Conservation (phyloP, 352 stramenopile genomes). For the Pythium volutum region DNA sequence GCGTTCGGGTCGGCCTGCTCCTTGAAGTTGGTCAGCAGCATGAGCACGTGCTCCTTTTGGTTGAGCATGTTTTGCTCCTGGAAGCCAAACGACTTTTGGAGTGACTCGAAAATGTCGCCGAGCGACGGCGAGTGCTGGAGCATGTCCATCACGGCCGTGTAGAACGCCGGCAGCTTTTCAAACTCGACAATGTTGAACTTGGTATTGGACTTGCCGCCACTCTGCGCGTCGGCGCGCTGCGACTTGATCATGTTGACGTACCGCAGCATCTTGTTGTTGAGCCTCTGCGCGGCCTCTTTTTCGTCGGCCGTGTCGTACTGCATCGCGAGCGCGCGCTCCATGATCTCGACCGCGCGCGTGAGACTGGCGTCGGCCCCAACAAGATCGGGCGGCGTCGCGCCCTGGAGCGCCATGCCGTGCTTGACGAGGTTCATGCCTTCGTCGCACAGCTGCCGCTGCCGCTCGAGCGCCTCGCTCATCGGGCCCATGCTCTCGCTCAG, state of each 20-base stretch:
- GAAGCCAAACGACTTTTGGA: conserved; percentile 92
- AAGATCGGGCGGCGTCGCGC: conserved; percentile 23
- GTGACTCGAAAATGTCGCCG: conserved; percentile 65
- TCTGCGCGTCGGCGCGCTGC: conserved; percentile 27
- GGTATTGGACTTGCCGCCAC: conserved; percentile 17
- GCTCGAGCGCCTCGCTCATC: conserved; percentile 35
- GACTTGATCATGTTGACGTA: conserved; percentile 53
- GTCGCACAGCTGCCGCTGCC: conserved; percentile 38
- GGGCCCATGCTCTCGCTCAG: conserved; percentile 24
- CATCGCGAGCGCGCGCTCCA: conserved; percentile 34
- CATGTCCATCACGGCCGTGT: conserved; percentile 33
- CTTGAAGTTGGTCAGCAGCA: conserved; percentile 46
- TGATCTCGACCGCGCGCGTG: conserved; percentile 33
- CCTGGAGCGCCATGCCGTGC: conserved; percentile 33
- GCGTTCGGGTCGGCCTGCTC: conserved; percentile 33
- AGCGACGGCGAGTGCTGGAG: conserved; percentile 27
- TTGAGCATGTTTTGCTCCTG: conserved; percentile 65
- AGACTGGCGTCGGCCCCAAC: conserved; percentile 26
- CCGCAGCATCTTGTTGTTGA: conserved; percentile 45
- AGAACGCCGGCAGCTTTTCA: conserved; percentile 35
- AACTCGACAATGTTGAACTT: conserved; percentile 46
- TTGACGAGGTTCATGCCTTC: conserved; percentile 40
- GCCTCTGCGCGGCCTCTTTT: conserved; percentile 26
- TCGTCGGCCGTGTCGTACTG: conserved; percentile 33
- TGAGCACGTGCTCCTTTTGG: conserved; percentile 42